phyloP scores from a whole-genome alignment of 176 grass and related monocot species.

The Triticum dicoccoides region DNA sequence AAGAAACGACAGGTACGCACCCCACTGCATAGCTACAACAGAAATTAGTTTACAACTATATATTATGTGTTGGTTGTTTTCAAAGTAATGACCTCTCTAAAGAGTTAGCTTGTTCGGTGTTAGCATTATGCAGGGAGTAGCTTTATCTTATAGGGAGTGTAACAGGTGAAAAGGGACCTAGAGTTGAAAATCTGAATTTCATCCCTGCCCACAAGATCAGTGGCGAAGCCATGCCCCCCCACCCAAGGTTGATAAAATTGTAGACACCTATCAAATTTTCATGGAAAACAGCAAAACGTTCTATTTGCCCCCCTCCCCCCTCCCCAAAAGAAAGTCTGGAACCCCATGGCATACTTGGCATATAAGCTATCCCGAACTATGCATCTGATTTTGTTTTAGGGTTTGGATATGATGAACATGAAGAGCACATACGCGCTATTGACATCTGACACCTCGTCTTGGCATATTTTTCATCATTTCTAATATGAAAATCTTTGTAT shows the following conservation, averaged over 20 bases:
- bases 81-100: neutral
- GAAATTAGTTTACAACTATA: neutral
- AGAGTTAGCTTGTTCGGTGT: constrained; percentile 6
- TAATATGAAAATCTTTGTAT: neutral
- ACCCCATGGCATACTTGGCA: neutral
- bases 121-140: neutral
- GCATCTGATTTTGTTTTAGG: neutral
- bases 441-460: neutral
- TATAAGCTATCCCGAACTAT: neutral
- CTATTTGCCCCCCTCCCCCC: too few species aligned
- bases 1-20: constrained; percentile 91
- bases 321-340: neutral
- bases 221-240: neutral
- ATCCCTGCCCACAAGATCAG: neutral
- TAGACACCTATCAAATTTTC: too few species aligned
- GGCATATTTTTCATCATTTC: too few species aligned
- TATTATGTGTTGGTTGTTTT: neutral
- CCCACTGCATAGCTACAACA: neutral
- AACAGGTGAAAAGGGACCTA: neutral
- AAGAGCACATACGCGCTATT: neutral
- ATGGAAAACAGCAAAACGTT: too few species aligned
- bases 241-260: too few species aligned
- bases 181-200: neutral
- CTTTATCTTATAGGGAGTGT: neutral
- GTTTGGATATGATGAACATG: neutral